Conservation (phyloP, 2,329 filamentous ascomycete genomes). For the Coniella lustricola region DNA sequence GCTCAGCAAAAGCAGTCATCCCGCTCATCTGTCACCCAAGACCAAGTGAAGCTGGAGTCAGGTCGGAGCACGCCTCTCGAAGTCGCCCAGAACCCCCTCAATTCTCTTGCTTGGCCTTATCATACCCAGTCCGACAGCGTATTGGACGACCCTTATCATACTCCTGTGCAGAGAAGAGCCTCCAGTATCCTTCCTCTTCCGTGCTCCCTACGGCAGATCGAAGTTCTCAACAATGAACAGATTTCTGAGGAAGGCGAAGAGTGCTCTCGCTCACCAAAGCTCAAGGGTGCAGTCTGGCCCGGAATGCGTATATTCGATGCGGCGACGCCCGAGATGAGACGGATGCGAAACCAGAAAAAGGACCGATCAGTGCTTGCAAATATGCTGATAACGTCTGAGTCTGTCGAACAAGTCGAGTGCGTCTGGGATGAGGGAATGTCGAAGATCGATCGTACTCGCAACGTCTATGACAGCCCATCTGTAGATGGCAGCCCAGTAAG, state of each 20-base stretch:
- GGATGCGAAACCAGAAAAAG: slow-evolving; percentile 73
- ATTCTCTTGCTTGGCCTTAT: slow-evolving; percentile 6
- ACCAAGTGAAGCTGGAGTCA: slow-evolving; percentile 4
- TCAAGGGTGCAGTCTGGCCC: slow-evolving; percentile 69
- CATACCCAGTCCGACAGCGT: background rate
- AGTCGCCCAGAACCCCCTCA: slow-evolving; percentile 3
- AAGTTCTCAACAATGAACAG: slow-evolving; percentile 16
- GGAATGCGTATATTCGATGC: slow-evolving; percentile 80
- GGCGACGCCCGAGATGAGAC: slow-evolving; percentile 64
- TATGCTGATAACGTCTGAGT: slow-evolving; percentile 57
- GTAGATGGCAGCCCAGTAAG: slow-evolving; percentile 43
- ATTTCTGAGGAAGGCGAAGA: slow-evolving; percentile 20
- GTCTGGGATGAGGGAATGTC: slow-evolving; percentile 49
- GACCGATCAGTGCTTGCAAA: slow-evolving; percentile 61
- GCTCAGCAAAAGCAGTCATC: slow-evolving; percentile 5
- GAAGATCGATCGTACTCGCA: slow-evolving; percentile 43
- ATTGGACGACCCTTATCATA: background rate
- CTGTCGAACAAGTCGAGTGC: slow-evolving; percentile 57
- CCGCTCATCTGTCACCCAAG: background rate
- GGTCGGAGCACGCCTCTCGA: background rate
- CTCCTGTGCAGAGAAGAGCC: background rate
- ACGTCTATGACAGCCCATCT: slow-evolving; percentile 56
- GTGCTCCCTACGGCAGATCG: slow-evolving; percentile 4
- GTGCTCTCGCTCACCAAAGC: slow-evolving; percentile 31
- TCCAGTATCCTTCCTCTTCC: slow-evolving; percentile 3